phyloP scores from a whole-genome alignment of 495 filamentous ascomycete genomes.

The Neurospora sublineolata region DNA sequence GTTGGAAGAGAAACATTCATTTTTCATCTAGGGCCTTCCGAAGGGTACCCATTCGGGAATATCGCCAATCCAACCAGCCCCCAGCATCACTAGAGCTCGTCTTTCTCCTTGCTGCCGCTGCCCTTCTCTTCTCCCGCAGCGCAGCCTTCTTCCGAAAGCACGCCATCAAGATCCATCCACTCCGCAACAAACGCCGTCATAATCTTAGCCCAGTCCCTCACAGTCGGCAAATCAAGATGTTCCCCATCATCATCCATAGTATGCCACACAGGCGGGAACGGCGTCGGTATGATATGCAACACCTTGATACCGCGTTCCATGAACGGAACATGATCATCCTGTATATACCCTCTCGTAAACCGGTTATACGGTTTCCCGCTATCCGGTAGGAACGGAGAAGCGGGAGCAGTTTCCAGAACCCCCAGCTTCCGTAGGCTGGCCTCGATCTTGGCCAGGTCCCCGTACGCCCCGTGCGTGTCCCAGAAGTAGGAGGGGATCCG shows the following conservation, averaged over 20 bases:
- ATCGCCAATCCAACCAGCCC: neutral
- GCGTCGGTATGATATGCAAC: conserved; percentile 72
- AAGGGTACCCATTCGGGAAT: too few relatives aligned
- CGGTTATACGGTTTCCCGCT: conserved; percentile 37
- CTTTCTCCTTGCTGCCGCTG: conserved; percentile 6
- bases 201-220: conserved; percentile 79
- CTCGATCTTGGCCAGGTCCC: conserved; percentile 56
- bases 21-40: neutral
- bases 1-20: neutral
- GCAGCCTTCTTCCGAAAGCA: conserved; percentile 27
- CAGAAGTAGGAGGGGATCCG: conserved; percentile 68
- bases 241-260: conserved; percentile 69
- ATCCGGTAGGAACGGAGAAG: conserved; percentile 36
- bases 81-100: conserved; percentile 10
- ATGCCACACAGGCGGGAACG: conserved; percentile 86
- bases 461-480: conserved; percentile 91
- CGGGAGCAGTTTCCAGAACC: conserved; percentile 26
- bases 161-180: conserved; percentile 85
- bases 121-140: neutral
- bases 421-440: conserved; percentile 47
- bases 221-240: conserved; percentile 72
- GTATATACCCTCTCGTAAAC: conserved; percentile 40
- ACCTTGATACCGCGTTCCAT: conserved; percentile 73
- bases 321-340: conserved; percentile 89
- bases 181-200: conserved; percentile 77